A percentile compares a stretch with the other conserved stretches of the same genome.
These are phyloP conservation scores for Amylocystis lapponica DNA, from an alignment of 768 basidiomycete genomes.

Conservation along the genomic window DNA sequence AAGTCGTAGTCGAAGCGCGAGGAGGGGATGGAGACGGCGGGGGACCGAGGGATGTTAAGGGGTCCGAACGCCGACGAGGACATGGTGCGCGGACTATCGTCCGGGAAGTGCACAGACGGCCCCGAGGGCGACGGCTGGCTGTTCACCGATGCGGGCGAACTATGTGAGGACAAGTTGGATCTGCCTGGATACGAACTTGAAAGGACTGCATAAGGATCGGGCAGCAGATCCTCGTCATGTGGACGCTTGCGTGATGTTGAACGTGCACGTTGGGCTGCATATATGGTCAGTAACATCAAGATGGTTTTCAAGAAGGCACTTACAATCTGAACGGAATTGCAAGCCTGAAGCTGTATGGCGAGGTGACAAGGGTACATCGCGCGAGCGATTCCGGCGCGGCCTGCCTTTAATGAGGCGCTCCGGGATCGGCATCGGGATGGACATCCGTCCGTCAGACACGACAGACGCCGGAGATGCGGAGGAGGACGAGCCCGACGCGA, in stretches of 20 bases:
- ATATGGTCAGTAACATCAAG: conserved; percentile 1
- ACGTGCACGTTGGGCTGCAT: conserved; percentile 59
- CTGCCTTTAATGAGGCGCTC: conserved; percentile 20
- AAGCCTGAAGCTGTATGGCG: conserved; percentile 20
- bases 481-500: conserved; percentile 8
- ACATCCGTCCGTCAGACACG: conserved; percentile 12
- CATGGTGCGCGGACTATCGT: conserved; percentile 54
- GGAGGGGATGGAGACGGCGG: conserved; percentile 42
- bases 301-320: conserved; percentile 12
- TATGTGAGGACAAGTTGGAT: conserved; percentile 54
- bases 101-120: conserved; percentile 36
- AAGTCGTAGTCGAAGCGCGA: conserved; percentile 48
- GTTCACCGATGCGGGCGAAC: conserved; percentile 70
- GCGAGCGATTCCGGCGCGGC: conserved; percentile 26
- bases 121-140: conserved; percentile 58
- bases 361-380: conserved; percentile 26
- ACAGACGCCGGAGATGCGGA: conserved; percentile 11
- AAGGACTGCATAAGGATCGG: conserved; percentile 28
- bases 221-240: conserved; percentile 53
- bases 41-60: conserved; percentile 40
- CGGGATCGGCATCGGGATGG: conserved; percentile 16
- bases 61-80: conserved; percentile 33
- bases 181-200: conserved; percentile 29
- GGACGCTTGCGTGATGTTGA: conserved; percentile 73
- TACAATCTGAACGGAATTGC: conserved; percentile 27